These are phyloP conservation scores for button mushroom (Agaricus bisporus) DNA, from an alignment of 768 basidiomycete species.

Conservation along the genomic window DNA sequence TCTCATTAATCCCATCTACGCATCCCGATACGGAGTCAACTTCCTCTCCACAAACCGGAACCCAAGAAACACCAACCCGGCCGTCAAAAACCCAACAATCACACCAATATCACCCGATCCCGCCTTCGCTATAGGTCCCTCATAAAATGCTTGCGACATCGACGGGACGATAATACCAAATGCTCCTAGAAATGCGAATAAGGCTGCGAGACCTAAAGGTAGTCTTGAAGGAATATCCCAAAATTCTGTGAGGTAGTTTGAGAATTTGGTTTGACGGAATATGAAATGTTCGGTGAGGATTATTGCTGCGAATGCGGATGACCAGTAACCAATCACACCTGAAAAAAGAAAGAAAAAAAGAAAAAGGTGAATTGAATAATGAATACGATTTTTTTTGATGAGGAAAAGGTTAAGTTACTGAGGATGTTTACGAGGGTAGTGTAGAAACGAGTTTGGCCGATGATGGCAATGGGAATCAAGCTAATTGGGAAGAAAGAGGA, in stretches of 20 bases:
- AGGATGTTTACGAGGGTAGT: slow-evolving; percentile 57
- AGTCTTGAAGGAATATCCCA: slow-evolving; percentile 53
- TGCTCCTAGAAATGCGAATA: slow-evolving; percentile 42
- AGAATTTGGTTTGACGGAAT: slow-evolving; percentile 47
- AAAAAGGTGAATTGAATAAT: no score
- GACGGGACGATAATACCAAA: slow-evolving; percentile 55
- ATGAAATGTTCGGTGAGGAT: slow-evolving; percentile 62
- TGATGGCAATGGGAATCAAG: slow-evolving; percentile 60
- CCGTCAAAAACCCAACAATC: slow-evolving; percentile 47
- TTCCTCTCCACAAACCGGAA: slow-evolving; percentile 35
- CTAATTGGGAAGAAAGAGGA: slow-evolving; percentile 23
- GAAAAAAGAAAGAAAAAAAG: no score
- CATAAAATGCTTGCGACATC: slow-evolving; percentile 70
- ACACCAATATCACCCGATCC: slow-evolving; percentile 70
- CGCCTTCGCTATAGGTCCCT: slow-evolving; percentile 56
- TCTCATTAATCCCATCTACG: neutral
- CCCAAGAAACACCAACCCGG: slow-evolving; percentile 40
- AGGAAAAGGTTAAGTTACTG: slow-evolving; percentile 28
- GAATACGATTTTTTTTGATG: no score
- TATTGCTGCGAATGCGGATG: slow-evolving; percentile 49
- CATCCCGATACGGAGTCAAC: slow-evolving; percentile 14
- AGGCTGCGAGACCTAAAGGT: slow-evolving; percentile 59
- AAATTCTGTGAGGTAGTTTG: slow-evolving; percentile 38
- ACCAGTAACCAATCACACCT: slow-evolving; percentile 54
- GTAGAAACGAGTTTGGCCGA: slow-evolving; percentile 66